Conservation (phyloP, 2,329 filamentous ascomycete genomes). For the Xylariales sp. region DNA sequence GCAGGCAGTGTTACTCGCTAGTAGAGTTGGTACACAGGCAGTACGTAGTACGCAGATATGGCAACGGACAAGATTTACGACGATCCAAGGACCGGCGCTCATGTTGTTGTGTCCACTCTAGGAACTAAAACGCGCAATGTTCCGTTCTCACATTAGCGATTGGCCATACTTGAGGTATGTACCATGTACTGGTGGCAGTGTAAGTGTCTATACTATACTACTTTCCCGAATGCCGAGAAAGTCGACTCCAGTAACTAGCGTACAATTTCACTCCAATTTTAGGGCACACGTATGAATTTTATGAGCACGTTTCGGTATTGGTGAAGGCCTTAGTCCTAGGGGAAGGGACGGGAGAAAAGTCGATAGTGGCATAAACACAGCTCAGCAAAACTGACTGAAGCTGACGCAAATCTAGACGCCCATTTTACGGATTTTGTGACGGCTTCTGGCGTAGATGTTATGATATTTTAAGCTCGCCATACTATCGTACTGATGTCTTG, state of each 20-base stretch:
- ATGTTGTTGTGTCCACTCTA: conserved; percentile 14
- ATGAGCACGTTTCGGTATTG: not conserved
- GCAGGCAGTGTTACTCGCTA: not conserved
- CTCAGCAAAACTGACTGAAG: not conserved
- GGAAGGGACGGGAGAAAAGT: not conserved
- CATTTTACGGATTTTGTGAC: not conserved
- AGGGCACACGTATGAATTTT: conserved; percentile 6
- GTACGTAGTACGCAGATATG: not conserved
- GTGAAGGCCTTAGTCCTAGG: not conserved
- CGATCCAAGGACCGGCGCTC: conserved; percentile 6
- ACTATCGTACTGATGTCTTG: not conserved
- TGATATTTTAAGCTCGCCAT: not conserved
- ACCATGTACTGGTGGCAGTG: not conserved
- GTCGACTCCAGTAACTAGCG: conserved; percentile 11
- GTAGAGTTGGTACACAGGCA: no score
- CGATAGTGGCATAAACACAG: not conserved
- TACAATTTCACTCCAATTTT: conserved; percentile 7
- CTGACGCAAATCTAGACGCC: not conserved
- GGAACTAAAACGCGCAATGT: conserved; percentile 16
- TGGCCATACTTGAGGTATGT: not conserved
- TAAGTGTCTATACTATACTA: not conserved
- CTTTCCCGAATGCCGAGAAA: conserved; percentile 20
- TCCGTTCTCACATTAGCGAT: conserved; percentile 17
- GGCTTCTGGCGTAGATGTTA: not conserved
- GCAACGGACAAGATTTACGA: conserved; percentile 6